Evolutionary conservation across 2,329 filamentous ascomycete genomes (phyloP).

Genomic region (Phyllosticta citribraziliensis): DNA sequence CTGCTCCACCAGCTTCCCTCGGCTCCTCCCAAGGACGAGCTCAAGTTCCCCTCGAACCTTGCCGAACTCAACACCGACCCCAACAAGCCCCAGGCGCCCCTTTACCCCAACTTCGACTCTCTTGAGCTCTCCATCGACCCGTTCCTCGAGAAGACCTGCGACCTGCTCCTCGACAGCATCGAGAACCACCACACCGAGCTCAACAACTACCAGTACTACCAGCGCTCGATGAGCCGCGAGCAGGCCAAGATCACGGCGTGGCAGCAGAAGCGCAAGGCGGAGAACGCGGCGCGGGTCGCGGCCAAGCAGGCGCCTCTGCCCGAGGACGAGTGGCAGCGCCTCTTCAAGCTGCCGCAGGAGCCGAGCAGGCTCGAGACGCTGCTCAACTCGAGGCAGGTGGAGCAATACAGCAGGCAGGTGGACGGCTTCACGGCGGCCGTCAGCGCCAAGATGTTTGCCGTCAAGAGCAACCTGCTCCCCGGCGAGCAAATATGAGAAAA

Average conservation of each 20-base stretch:
- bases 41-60: constrained; percentile 69
- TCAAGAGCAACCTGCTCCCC: constrained; percentile 60
- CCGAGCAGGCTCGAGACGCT: constrained; percentile 87
- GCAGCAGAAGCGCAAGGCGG: constrained; percentile 93
- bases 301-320: constrained; percentile 84
- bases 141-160: constrained; percentile 96
- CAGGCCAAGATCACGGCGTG: constrained; percentile 94
- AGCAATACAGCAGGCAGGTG: constrained; percentile 95
- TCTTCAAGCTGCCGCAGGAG: constrained; percentile 96
- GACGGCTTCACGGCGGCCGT: constrained; percentile 90
- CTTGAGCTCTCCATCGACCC: constrained; percentile 93
- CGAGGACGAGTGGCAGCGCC: constrained; percentile 95
- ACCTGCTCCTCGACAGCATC: constrained; percentile 90
- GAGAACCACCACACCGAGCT: constrained; percentile 97
- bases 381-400: constrained; percentile 89
- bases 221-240: constrained; percentile 84
- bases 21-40: constrained; percentile 53
- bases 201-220: constrained; percentile 98
- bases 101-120: constrained; percentile 80
- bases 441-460: constrained; percentile 96
- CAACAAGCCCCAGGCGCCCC: constrained; percentile 48
- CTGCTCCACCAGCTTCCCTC: constrained; percentile 87
- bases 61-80: constrained; percentile 62
- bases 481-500: constrained; percentile 30
- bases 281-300: constrained; percentile 75